Evolutionary conservation across 2,329 filamentous ascomycete genomes (phyloP).

Genomic region (Zasmidium cellare): DNA sequence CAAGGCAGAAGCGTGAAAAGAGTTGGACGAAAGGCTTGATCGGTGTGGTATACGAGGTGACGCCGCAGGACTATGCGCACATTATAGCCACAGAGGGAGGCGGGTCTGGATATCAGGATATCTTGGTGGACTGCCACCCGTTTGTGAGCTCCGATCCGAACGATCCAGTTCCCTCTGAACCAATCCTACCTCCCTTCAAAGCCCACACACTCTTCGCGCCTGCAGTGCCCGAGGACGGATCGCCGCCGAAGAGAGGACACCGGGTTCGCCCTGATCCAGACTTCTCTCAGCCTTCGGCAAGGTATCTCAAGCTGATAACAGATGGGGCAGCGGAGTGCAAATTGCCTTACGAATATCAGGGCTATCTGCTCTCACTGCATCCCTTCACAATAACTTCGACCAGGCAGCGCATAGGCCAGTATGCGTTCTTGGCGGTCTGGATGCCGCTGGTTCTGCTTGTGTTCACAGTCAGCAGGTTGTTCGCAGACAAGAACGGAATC

Average conservation of each 20-base stretch:
- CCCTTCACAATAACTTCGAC: constrained; percentile 69
- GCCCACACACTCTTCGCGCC: constrained; percentile 84
- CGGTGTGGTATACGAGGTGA: constrained; percentile 95
- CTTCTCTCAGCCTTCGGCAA: constrained; percentile 78
- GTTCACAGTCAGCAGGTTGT: constrained; percentile 48
- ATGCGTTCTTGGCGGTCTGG: constrained; percentile 63
- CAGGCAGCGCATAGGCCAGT: constrained; percentile 66
- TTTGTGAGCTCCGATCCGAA: constrained; percentile 57
- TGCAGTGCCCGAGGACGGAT: constrained; percentile 29
- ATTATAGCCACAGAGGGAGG: constrained; percentile 92
- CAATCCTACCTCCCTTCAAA: constrained; percentile 67
- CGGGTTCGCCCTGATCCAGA: constrained; percentile 63
- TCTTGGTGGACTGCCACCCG: constrained; percentile 74
- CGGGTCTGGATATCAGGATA: constrained; percentile 79
- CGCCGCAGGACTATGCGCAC: constrained; percentile 73
- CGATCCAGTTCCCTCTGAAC: constrained; percentile 62
- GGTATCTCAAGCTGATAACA: constrained; percentile 79
- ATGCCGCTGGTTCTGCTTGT: constrained; percentile 58
- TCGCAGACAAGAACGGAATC: constrained; percentile 66
- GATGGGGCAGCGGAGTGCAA: constrained; percentile 76
- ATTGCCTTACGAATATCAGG: constrained; percentile 76
- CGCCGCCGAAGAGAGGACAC: constrained; percentile 38
- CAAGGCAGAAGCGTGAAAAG: constrained; percentile 22
- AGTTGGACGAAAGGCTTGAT: constrained; percentile 86
- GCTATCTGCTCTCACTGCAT: constrained; percentile 68